Percentiles rank a stretch among this genome's conserved stretches.
These are phyloP conservation scores for Epichloe coenophiala DNA, from an alignment of 2,329 filamentous ascomycete species.

Conservation along the genomic window DNA sequence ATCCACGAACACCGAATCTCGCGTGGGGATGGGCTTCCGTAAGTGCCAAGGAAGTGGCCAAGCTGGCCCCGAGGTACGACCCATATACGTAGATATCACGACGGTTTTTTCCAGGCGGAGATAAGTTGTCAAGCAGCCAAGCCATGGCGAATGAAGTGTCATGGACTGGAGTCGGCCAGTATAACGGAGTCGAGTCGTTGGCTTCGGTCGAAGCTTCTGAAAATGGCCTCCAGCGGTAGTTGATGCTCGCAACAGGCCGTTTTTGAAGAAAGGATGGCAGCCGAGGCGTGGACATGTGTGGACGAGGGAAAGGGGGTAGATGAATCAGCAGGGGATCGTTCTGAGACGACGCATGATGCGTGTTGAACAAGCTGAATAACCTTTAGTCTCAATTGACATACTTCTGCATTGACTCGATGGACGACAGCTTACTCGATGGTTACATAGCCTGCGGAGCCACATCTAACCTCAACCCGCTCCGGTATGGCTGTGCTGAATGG, in stretches of 20 bases:
- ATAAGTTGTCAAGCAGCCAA: conserved; percentile 35
- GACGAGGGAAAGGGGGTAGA: conserved; percentile 34
- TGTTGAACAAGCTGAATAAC: conserved; percentile 28
- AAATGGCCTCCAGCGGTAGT: conserved; percentile 41
- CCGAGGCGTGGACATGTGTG: conserved; percentile 11
- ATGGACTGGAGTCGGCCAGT: conserved; percentile 45
- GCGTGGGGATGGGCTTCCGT: conserved; percentile 36
- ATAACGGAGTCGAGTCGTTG: conserved; percentile 12
- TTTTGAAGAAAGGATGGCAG: conserved; percentile 28
- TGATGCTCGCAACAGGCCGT: conserved; percentile 38
- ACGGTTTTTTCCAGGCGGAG: conserved; percentile 19
- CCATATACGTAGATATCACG: conserved; percentile 36
- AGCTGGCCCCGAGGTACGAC: conserved; percentile 41
- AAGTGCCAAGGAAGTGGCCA: conserved; percentile 43
- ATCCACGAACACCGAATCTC: conserved; percentile 35
- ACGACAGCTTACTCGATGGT: conserved; percentile 32
- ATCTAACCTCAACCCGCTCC: conserved; percentile 31
- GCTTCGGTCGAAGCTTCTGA: conserved; percentile 7
- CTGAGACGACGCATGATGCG: conserved; percentile 20
- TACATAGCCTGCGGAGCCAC: conserved; percentile 35
- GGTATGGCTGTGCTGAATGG: conserved; percentile 6
- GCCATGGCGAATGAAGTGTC: conserved; percentile 40
- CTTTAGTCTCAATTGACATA: background rate
- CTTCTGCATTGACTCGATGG: background rate
- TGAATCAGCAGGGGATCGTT: conserved; percentile 36